Conservation (phyloP, 768 basidiomycete genomes). For the Lepiota venenata region DNA sequence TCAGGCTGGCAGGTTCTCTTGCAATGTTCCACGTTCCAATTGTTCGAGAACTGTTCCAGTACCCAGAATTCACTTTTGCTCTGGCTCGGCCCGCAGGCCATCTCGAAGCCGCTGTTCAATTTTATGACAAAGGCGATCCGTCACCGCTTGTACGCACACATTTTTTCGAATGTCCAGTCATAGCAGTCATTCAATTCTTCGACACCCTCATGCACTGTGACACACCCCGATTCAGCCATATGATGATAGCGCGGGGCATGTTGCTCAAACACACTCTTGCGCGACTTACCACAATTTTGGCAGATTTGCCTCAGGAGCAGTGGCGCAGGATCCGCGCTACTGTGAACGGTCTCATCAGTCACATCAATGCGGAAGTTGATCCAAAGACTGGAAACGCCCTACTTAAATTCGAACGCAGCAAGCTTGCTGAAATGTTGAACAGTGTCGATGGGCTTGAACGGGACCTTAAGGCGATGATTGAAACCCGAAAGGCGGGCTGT, state of each 20-base stretch:
- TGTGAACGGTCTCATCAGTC: not conserved
- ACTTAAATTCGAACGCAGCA: constrained; percentile 3
- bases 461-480: constrained; percentile 7
- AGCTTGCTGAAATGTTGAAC: not conserved
- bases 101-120: no score
- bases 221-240: constrained; percentile 1
- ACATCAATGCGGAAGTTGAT: constrained; percentile 11
- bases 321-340: constrained; percentile 6
- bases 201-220: not conserved
- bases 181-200: not conserved
- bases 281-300: constrained; percentile 8
- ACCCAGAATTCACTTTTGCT: no score
- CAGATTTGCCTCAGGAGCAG: constrained; percentile 1
- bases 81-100: no score
- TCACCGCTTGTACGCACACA: no score
- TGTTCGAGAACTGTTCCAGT: constrained; percentile 9
- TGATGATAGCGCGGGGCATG: no score
- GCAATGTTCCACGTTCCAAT: constrained; percentile 11
- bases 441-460: constrained; percentile 5
- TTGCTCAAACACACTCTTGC: no score
- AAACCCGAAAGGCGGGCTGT: constrained; percentile 14
- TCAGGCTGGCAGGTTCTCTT: constrained; percentile 10
- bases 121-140: no score
- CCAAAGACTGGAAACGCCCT: constrained; percentile 3
- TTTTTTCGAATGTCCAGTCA: no score